Evolutionary conservation across 768 basidiomycete genomes (phyloP).

Genomic region (Agrocybe praecox): DNA sequence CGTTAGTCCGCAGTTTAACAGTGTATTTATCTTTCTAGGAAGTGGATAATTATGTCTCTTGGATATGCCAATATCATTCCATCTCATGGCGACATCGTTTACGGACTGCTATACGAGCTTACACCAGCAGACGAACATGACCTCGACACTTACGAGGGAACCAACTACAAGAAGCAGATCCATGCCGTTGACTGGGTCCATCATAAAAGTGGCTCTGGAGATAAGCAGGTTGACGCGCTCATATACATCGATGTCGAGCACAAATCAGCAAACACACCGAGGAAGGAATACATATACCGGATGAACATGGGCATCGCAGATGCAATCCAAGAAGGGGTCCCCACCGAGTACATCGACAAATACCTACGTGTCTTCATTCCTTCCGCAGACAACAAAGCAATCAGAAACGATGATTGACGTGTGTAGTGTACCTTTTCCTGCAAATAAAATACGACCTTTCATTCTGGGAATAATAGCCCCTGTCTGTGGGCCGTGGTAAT

Average conservation of each 20-base stretch:
- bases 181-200: slow-evolving; percentile 27
- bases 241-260: slow-evolving; percentile 44
- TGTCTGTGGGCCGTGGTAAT: slow-evolving; percentile 13
- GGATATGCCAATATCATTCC: slow-evolving; percentile 49
- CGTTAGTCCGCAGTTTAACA: too few species aligned
- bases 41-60: slow-evolving; percentile 46
- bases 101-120: slow-evolving; percentile 45
- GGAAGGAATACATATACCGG: slow-evolving; percentile 44
- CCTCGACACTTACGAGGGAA: slow-evolving; percentile 45
- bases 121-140: slow-evolving; percentile 39
- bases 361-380: slow-evolving; percentile 47
- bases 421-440: background rate
- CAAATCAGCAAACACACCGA: slow-evolving; percentile 30
- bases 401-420: background rate
- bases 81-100: slow-evolving; percentile 41
- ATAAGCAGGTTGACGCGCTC: slow-evolving; percentile 26
- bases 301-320: slow-evolving; percentile 50
- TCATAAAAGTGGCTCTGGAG: background rate
- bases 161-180: slow-evolving; percentile 36
- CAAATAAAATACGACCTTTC: background rate
- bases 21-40: slow-evolving; percentile 37
- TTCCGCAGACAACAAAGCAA: slow-evolving; percentile 8
- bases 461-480: slow-evolving; percentile 7
- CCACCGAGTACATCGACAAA: slow-evolving; percentile 43
- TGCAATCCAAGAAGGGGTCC: slow-evolving; percentile 39